Percentiles rank a stretch among this genome's conserved stretches.
Evolutionary conservation across 1,284 basidiomycete species (phyloP).

Genomic region (Pyrrhoderma noxium): DNA sequence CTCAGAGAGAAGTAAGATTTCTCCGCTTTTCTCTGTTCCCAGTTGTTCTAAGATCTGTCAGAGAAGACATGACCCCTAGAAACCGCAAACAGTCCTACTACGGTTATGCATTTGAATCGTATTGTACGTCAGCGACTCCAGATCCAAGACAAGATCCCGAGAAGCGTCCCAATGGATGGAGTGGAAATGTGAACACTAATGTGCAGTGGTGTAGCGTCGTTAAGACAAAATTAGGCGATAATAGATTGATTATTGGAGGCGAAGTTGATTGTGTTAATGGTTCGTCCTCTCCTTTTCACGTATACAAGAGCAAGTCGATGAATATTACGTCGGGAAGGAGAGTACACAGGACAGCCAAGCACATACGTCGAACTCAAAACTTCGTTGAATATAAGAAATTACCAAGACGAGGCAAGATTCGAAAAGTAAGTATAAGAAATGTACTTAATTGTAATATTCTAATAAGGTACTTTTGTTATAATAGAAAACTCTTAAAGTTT

Average conservation of each 20-base stretch:
- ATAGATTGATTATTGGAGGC: conserved; percentile 83
- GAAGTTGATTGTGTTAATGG: conserved; percentile 92
- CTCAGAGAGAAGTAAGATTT: conserved; percentile 54
- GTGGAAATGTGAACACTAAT: conserved; percentile 87
- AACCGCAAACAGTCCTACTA: conserved; percentile 62
- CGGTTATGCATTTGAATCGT: conserved; percentile 85
- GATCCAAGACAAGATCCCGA: conserved; percentile 26
- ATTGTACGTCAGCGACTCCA: conserved; percentile 53
- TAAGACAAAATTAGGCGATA: conserved; percentile 78
- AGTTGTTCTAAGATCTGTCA: conserved; percentile 24
- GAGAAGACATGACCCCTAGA: conserved; percentile 52
- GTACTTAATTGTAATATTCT: neutral
- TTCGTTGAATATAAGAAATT: conserved; percentile 67
- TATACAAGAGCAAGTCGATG: neutral
- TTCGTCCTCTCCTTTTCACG: conserved; percentile 25
- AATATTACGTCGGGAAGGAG: conserved; percentile 33
- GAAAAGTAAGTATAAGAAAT: conserved; percentile 57
- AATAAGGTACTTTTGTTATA: too few relatives aligned
- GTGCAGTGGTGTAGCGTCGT: conserved; percentile 95
- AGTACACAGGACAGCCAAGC: conserved; percentile 50
- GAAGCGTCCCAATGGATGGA: conserved; percentile 55
- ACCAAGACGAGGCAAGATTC: conserved; percentile 68
- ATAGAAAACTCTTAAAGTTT: conserved; percentile 88
- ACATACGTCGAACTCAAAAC: conserved; percentile 91
- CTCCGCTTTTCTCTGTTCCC: neutral